phyloP scores from a whole-genome alignment of 2,329 filamentous ascomycete genomes.

The Bimuria novae-zelandiae region DNA sequence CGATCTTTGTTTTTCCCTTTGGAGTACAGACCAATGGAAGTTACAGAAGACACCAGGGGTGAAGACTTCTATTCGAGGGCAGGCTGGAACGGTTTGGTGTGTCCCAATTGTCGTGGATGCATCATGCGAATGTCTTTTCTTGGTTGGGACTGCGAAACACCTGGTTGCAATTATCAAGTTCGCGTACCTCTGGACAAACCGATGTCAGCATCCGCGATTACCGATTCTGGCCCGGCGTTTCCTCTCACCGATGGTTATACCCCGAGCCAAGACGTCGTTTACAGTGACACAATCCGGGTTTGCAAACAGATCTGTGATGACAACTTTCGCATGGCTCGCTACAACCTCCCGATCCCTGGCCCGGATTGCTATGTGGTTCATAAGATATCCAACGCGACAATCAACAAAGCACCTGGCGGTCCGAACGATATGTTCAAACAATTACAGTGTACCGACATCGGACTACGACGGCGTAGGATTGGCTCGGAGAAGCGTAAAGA shows the following conservation, averaged over 20 bases:
- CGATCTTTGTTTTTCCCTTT: slow-evolving; percentile 44
- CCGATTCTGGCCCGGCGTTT: slow-evolving; percentile 39
- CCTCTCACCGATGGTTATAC: slow-evolving; percentile 38
- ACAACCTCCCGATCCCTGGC: slow-evolving; percentile 53
- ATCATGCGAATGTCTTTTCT: slow-evolving; percentile 64
- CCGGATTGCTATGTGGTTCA: slow-evolving; percentile 56
- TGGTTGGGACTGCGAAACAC: slow-evolving; percentile 64
- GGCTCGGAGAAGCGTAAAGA: slow-evolving; percentile 35
- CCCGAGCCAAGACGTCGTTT: slow-evolving; percentile 24
- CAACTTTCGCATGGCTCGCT: slow-evolving; percentile 52
- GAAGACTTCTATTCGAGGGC: slow-evolving; percentile 56
- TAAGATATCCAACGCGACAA: slow-evolving; percentile 59
- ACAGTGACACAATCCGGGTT: background rate
- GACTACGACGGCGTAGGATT: slow-evolving; percentile 25
- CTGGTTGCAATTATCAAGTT: slow-evolving; percentile 55
- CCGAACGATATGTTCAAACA: slow-evolving; percentile 65
- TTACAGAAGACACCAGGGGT: slow-evolving; percentile 43
- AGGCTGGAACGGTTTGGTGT: slow-evolving; percentile 68
- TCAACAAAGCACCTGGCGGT: slow-evolving; percentile 59
- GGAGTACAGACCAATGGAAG: slow-evolving; percentile 16
- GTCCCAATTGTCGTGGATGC: slow-evolving; percentile 66
- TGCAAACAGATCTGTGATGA: slow-evolving; percentile 28
- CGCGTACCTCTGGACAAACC: slow-evolving; percentile 31
- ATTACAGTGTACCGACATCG: slow-evolving; percentile 49
- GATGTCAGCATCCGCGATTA: slow-evolving; percentile 33